phyloP scores from a whole-genome alignment of 2,329 filamentous ascomycete genomes.

The Penicillium sp. region DNA sequence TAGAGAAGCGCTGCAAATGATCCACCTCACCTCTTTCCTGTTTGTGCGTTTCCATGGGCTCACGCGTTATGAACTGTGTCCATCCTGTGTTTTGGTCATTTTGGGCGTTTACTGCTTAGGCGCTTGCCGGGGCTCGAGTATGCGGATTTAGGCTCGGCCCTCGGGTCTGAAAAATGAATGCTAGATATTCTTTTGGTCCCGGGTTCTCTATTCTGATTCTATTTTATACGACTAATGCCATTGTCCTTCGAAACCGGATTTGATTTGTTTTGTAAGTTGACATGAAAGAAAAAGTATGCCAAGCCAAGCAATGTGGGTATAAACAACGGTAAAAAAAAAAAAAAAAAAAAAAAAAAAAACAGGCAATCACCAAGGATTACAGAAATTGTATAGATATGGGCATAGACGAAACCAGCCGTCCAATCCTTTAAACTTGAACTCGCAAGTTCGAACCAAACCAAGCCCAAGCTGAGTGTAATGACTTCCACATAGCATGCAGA shows the following conservation, averaged over 20 bases:
- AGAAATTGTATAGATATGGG: not conserved
- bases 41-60: constrained; percentile 7
- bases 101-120: constrained; percentile 17
- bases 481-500: not conserved
- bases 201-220: not conserved
- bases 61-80: constrained; percentile 15
- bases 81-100: constrained; percentile 7
- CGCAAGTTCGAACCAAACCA: not conserved
- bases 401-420: not conserved
- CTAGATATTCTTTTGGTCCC: constrained; percentile 5
- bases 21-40: not conserved
- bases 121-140: constrained; percentile 16
- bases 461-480: no score
- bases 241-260: not conserved
- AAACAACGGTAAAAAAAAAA: not conserved
- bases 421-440: not conserved
- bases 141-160: constrained; percentile 12
- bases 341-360: not conserved
- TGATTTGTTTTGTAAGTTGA: not conserved
- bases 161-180: constrained; percentile 15
- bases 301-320: not conserved
- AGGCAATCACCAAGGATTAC: not conserved
- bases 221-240: not conserved
- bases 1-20: constrained; percentile 94
- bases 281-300: not conserved